Conservation (phyloP, 768 basidiomycete genomes). For the Sutorius australiensis region DNA sequence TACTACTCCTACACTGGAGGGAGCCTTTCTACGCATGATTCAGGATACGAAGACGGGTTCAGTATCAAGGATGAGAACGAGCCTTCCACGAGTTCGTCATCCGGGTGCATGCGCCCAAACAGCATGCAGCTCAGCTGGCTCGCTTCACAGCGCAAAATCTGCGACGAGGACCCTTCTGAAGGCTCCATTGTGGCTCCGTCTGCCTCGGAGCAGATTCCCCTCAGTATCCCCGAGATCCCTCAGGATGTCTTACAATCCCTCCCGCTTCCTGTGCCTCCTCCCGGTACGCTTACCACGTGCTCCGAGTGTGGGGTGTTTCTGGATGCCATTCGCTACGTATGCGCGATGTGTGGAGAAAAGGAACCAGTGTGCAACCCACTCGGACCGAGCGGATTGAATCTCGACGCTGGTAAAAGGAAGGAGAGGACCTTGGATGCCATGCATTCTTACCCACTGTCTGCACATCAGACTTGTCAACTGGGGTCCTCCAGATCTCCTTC, state of each 20-base stretch:
- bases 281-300: conserved; percentile 70
- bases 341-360: conserved; percentile 83
- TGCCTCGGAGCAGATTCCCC: conserved; percentile 15
- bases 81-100: conserved; percentile 23
- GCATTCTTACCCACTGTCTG: conserved; percentile 35
- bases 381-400: conserved; percentile 6
- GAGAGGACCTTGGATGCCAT: conserved; percentile 28
- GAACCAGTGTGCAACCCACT: conserved; percentile 35
- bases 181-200: conserved; percentile 14
- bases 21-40: conserved; percentile 49
- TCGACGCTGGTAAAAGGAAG: conserved; percentile 44
- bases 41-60: conserved; percentile 49
- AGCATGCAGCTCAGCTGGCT: conserved; percentile 69
- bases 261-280: conserved; percentile 46
- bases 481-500: conserved; percentile 17
- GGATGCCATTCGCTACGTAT: conserved; percentile 86
- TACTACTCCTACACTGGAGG: conserved; percentile 68
- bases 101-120: conserved; percentile 48
- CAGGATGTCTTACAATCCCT: conserved; percentile 53
- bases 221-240: conserved; percentile 36
- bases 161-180: conserved; percentile 17
- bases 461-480: conserved; percentile 28
- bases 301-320: conserved; percentile 74
- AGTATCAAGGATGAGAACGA: conserved; percentile 34
- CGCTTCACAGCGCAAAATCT: conserved; percentile 45